Percentiles rank a stretch among this genome's conserved stretches.
These are phyloP conservation scores for Yamadazyma nakazawae DNA, from an alignment of 805 yeast genomes.

Conservation along the genomic window DNA sequence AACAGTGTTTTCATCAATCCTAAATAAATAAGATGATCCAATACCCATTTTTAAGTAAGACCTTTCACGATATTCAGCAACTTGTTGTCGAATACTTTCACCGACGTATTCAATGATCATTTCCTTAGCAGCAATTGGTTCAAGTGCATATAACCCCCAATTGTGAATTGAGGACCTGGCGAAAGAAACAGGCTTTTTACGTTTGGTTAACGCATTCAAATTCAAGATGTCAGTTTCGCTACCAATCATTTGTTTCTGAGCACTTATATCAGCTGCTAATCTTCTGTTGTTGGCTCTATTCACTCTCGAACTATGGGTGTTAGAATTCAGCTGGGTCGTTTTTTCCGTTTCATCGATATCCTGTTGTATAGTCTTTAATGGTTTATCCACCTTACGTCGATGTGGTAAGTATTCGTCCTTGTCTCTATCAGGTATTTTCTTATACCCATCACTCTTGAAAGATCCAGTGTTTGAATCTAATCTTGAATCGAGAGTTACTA, in stretches of 20 bases:
- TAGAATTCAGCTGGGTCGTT: conserved; percentile 25
- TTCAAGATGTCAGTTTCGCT: conserved; percentile 78
- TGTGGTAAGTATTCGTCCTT: conserved; percentile 81
- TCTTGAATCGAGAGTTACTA: conserved; percentile 22
- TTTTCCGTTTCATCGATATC: conserved; percentile 45
- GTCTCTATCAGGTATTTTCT: conserved; percentile 65
- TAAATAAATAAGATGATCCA: conserved; percentile 89
- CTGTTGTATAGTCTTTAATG: conserved; percentile 71
- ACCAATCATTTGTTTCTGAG: conserved; percentile 73
- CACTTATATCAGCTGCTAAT: conserved; percentile 83
- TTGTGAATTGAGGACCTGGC: conserved; percentile 96
- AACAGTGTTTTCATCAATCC: conserved; percentile 91
- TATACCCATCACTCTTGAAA: conserved; percentile 70
- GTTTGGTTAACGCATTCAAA: conserved; percentile 80
- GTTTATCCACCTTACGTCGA: conserved; percentile 63
- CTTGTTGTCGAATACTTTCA: conserved; percentile 87
- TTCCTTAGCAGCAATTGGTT: conserved; percentile 92
- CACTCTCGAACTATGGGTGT: conserved; percentile 77
- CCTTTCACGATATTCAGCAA: conserved; percentile 88
- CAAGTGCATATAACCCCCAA: conserved; percentile 96
- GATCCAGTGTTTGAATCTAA: conserved; percentile 52
- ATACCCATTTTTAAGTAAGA: conserved; percentile 85
- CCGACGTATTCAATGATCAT: conserved; percentile 99
- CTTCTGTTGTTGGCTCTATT: conserved; percentile 85
- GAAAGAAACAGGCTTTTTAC: conserved; percentile 93